Evolutionary conservation across 2,329 filamentous ascomycete genomes (phyloP), one percentile per base, ranked within the genome.

Genomic region (Paecilomyces niveus): DNA sequence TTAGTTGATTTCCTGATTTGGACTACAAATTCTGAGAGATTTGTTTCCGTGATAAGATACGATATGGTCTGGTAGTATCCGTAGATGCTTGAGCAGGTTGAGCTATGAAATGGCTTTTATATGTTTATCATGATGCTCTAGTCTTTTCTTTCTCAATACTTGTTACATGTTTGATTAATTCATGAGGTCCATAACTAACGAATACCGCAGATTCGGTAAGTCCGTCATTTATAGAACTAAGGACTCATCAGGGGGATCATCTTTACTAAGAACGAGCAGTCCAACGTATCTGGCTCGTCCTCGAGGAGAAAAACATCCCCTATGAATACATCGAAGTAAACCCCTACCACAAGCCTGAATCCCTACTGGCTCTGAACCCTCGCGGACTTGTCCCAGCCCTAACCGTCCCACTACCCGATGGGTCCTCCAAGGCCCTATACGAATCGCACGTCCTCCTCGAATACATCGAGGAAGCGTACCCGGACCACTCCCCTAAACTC

Each of bases 281-380:
- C 3, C 89, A 92, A 75, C 82, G 89, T 18, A 80, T 82, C 13
- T 91, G 89, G 86, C 85, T 90, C 61, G 83, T 86, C 1, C 80
- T 92, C 10, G 82, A 86, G 66, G 89, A 92, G 70, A 92, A 92
- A 71, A 74, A 79, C 1, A 87, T 91, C 31, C 82, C 84, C 15
- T 87, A 92, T 70, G 85, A 92, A 74, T 90, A 90, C 70, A 79
- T 89, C 62, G 87, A 90, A 76, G 86, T 91, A 59, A 91, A 92
- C 71, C 89, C 89, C 0, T 92, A 92, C 77, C 78, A 86, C 71
- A 92, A 92, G 67, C 85, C 84, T 0, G 73, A 82, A 3, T 85
- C 82, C 1, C 86, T 92, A 29, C 78, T 92, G 22, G 79, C 81
- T 8, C 78, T 92, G 62, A 93, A 93, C 68, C 89, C 89, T 0